phyloP scores from a whole-genome alignment of 805 yeast species.

The Candida montana region DNA sequence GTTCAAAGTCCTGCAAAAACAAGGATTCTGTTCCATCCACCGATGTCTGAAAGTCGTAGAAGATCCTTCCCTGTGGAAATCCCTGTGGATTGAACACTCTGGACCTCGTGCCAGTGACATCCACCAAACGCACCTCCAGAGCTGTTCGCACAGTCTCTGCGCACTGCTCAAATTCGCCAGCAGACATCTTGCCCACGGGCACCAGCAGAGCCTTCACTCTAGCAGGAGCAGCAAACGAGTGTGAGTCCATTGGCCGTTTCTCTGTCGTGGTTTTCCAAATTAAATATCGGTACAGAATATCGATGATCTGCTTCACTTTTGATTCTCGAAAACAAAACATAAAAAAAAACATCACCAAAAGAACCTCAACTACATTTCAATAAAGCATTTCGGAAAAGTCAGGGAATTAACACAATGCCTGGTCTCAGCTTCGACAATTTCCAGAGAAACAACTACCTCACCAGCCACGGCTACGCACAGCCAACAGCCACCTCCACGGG shows the following conservation, averaged over 20 bases:
- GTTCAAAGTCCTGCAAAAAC: constrained; percentile 83
- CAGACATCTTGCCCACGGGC: constrained; percentile 52
- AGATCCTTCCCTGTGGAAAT: constrained; percentile 71
- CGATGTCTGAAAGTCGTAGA: constrained; percentile 48
- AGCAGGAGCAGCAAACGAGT: constrained; percentile 58
- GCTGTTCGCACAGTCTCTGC: constrained; percentile 40
- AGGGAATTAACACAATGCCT: constrained; percentile 46
- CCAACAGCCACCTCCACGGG: constrained; percentile 97
- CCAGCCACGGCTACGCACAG: constrained; percentile 63
- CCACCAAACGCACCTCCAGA: constrained; percentile 66
- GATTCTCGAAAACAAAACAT: not conserved
- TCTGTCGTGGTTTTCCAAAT: no score
- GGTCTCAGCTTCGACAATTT: constrained; percentile 92
- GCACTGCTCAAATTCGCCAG: constrained; percentile 34
- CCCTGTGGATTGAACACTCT: constrained; percentile 74
- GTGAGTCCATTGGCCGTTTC: constrained; percentile 28
- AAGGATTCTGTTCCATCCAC: constrained; percentile 50
- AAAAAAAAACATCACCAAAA: not conserved
- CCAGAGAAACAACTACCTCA: constrained; percentile 78
- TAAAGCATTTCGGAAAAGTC: no score
- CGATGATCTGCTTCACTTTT: no score
- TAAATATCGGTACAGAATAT: no score
- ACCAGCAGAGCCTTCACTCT: constrained; percentile 61
- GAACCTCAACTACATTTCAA: no score
- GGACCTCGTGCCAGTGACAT: constrained; percentile 61